phyloP scores from a whole-genome alignment of 1,284 basidiomycete genomes.

The Microbotryomycetes sp. region DNA sequence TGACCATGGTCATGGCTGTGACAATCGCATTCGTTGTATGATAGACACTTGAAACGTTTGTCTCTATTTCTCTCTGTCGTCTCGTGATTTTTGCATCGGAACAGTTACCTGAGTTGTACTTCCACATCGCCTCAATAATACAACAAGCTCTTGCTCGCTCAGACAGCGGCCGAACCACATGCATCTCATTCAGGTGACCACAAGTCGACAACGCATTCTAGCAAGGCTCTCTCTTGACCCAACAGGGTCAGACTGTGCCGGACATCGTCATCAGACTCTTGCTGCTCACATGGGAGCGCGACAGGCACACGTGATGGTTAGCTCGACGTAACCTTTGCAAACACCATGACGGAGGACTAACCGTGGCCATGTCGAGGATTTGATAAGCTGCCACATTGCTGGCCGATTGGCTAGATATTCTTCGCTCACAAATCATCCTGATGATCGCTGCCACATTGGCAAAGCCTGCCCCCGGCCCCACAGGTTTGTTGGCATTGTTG shows the following conservation, averaged over 20 bases:
- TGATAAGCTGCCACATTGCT: neutral
- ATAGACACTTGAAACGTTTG: neutral
- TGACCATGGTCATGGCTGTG: neutral
- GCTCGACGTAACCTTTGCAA: neutral
- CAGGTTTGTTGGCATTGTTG: neutral
- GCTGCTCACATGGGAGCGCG: neutral
- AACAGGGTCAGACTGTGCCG: constrained; percentile 7
- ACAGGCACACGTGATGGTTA: no score
- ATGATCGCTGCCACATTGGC: neutral
- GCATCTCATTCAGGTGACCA: no score
- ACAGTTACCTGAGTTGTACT: neutral
- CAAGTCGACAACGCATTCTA: constrained; percentile 2
- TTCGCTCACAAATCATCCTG: neutral
- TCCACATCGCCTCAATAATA: neutral
- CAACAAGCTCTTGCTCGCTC: no score
- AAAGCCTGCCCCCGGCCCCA: no score
- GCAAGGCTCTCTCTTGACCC: constrained; percentile 17
- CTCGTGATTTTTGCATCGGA: no score
- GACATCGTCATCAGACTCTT: neutral
- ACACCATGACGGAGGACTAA: neutral
- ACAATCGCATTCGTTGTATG: neutral
- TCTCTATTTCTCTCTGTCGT: neutral
- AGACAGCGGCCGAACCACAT: no score
- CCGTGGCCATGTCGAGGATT: constrained; percentile 6
- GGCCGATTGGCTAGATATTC: neutral